Conservation (phyloP, 306 rosid species). For the Myrica gale region DNA sequence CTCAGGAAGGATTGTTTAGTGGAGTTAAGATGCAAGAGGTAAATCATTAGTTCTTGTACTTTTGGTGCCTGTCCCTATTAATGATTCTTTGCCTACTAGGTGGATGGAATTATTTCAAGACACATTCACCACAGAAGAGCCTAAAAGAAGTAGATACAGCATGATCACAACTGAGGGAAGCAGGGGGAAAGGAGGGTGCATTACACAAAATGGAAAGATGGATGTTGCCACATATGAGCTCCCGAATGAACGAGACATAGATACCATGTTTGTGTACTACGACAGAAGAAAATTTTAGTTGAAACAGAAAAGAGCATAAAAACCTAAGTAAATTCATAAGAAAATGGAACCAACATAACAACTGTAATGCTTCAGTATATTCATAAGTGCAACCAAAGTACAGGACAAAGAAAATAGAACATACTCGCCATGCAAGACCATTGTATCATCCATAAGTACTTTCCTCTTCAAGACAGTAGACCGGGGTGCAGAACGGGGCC, state of each 20-base stretch:
- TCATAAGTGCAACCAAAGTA: constrained; percentile 17
- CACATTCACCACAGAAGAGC: neutral
- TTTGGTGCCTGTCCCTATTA: neutral
- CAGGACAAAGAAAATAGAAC: constrained; percentile 38
- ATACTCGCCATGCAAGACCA: constrained; percentile 99
- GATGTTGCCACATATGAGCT: neutral
- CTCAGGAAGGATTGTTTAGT: neutral
- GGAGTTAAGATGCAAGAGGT: neutral
- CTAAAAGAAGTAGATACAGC: constrained; percentile 6
- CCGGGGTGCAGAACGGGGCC: constrained; percentile 54
- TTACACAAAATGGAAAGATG: neutral
- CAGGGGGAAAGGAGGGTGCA: neutral
- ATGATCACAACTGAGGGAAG: neutral
- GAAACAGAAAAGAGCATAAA: neutral
- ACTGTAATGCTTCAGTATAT: neutral
- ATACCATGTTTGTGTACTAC: neutral
- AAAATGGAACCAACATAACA: neutral
- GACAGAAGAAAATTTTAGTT: neutral
- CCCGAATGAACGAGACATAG: neutral
- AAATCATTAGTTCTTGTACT: neutral
- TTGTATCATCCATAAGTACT: constrained; percentile 89
- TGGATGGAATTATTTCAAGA: neutral
- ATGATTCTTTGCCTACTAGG: no score
- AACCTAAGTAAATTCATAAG: neutral
- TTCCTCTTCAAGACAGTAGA: constrained; percentile 70